These are phyloP conservation scores for Amanita subjunquillea DNA, from an alignment of 768 basidiomycete species.

Conservation along the genomic window DNA sequence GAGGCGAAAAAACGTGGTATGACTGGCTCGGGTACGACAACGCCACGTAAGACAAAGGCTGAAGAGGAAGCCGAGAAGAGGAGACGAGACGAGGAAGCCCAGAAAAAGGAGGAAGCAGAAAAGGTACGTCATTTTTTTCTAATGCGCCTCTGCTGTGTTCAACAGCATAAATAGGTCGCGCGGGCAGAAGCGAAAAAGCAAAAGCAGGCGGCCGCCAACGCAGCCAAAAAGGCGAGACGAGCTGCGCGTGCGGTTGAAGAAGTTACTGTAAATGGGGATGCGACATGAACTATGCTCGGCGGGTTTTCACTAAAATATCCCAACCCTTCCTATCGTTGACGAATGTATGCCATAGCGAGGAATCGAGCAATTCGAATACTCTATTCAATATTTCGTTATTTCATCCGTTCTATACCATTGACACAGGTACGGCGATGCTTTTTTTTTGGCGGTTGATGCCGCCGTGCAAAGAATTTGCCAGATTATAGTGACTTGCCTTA, in stretches of 20 bases:
- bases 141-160: slow-evolving; percentile 1
- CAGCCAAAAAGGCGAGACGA: slow-evolving; percentile 82
- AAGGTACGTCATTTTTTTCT: slow-evolving; percentile 35
- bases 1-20: slow-evolving; percentile 73
- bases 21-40: slow-evolving; percentile 35
- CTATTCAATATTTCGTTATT: no score
- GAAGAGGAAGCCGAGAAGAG: slow-evolving; percentile 72
- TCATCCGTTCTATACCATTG: no score
- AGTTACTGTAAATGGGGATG: slow-evolving; percentile 5
- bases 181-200: slow-evolving; percentile 76
- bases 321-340: background rate
- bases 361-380: background rate
- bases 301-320: background rate
- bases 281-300: background rate
- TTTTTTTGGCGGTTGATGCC: no score
- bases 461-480: no score
- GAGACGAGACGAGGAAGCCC: slow-evolving; percentile 65
- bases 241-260: slow-evolving; percentile 44
- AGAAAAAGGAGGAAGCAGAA: slow-evolving; percentile 63
- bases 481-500: no score
- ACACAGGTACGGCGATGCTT: no score
- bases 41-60: slow-evolving; percentile 61
- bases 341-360: background rate
- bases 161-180: slow-evolving; percentile 25
- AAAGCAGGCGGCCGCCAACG: slow-evolving; percentile 78